These are phyloP conservation scores for Coemansia nantahalensis DNA, from an alignment of 192 early-diverging fungal genomes.

Conservation along the genomic window DNA sequence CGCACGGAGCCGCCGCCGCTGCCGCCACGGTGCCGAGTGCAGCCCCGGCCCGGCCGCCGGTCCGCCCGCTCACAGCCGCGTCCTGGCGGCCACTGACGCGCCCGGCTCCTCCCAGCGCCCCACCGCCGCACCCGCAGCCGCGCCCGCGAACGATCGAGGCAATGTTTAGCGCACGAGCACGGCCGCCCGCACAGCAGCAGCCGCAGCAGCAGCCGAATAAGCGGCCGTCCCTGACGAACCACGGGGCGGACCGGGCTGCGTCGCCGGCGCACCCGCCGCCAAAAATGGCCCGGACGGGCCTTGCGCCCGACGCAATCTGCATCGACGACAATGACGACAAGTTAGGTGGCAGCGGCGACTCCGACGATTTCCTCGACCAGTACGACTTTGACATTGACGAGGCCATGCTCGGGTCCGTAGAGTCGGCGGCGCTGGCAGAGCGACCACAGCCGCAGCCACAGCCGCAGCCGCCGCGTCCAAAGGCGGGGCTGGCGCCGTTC, in stretches of 20 bases:
- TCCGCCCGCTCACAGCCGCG: neutral
- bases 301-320: slow-evolving; percentile 16
- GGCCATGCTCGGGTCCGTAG: neutral
- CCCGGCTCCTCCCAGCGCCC: neutral
- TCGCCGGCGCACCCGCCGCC: slow-evolving; percentile 11
- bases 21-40: too few species aligned
- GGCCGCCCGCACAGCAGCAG: neutral
- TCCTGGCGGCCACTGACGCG: neutral
- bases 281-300: slow-evolving; percentile 6
- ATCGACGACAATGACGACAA: slow-evolving; percentile 29
- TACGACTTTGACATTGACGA: slow-evolving; percentile 11
- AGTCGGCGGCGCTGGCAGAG: neutral
- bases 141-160: slow-evolving; percentile 34
- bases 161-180: slow-evolving; percentile 14
- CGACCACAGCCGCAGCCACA: too few species aligned
- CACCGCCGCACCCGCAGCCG: neutral
- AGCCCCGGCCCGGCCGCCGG: neutral
- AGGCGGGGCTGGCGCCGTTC: slow-evolving; percentile 8
- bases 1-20: neutral
- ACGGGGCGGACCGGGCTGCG: neutral
- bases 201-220: slow-evolving; percentile 1
- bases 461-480: neutral
- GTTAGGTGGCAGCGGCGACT: slow-evolving; percentile 21
- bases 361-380: slow-evolving; percentile 22
- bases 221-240: slow-evolving; percentile 1